Percentiles rank a stretch among this genome's conserved stretches.
Evolutionary conservation across 441 rosid species (phyloP).

Genomic region (Pelargonium cotyledonis): DNA sequence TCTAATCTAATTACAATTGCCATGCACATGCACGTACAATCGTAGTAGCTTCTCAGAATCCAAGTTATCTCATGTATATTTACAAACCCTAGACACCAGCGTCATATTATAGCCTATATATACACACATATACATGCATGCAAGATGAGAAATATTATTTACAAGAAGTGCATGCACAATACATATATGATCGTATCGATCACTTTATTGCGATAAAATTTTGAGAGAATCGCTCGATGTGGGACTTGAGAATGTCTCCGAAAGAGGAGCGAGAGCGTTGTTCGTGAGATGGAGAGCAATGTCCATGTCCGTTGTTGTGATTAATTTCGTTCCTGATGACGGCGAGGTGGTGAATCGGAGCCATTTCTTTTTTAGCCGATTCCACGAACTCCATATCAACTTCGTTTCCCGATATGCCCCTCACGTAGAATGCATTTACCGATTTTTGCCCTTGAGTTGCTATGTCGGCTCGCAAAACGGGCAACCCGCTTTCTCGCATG

Average conservation of each 20-base stretch:
- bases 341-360: constrained; percentile 36
- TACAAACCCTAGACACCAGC: no score
- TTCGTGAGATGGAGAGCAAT: constrained; percentile 2
- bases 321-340: constrained; percentile 23
- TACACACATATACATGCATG: no score
- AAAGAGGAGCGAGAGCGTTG: constrained; percentile 34
- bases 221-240: constrained; percentile 42
- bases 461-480: constrained; percentile 42
- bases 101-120: no score
- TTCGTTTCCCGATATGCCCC: constrained; percentile 47
- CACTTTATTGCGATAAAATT: constrained; percentile 40
- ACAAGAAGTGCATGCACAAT: no score
- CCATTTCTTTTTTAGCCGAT: constrained; percentile 63
- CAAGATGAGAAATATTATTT: no score
- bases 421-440: constrained; percentile 51
- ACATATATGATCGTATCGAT: neutral
- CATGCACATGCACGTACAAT: no score
- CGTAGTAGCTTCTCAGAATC: no score
- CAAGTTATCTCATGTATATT: no score
- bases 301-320: neutral
- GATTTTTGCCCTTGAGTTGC: constrained; percentile 44
- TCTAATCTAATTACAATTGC: no score
- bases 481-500: constrained; percentile 42
- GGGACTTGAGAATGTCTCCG: constrained; percentile 46
- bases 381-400: constrained; percentile 56